Conservation (phyloP, 2,329 filamentous ascomycete species). For the Aspergillus sp. region DNA sequence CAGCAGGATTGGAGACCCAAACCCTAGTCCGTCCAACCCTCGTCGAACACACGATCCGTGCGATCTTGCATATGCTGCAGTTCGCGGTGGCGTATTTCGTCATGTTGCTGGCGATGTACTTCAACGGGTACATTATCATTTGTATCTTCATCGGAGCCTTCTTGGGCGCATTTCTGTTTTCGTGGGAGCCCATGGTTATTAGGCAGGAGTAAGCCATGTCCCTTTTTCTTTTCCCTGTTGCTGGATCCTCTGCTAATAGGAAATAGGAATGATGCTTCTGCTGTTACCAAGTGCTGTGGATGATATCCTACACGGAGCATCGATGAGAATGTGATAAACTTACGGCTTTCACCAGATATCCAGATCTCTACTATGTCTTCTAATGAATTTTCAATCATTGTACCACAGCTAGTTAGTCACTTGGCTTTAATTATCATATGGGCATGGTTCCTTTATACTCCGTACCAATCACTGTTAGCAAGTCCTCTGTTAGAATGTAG, state of each 20-base stretch:
- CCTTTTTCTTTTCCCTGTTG: not conserved
- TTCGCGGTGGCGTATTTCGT: constrained; percentile 71
- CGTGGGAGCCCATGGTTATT: constrained; percentile 49
- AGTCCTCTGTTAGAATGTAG: too few relatives aligned
- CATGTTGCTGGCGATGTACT: constrained; percentile 62
- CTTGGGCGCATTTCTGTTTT: constrained; percentile 63
- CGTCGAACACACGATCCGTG: constrained; percentile 58
- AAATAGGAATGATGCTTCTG: constrained; percentile 15
- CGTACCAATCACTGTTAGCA: too few relatives aligned
- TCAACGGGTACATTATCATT: constrained; percentile 68
- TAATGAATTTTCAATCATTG: too few relatives aligned
- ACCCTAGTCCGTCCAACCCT: constrained; percentile 47
- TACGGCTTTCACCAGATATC: too few relatives aligned
- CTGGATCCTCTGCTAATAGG: not conserved
- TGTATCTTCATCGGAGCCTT: constrained; percentile 71
- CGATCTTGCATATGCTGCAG: constrained; percentile 59
- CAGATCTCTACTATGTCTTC: too few relatives aligned
- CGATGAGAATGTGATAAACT: too few relatives aligned
- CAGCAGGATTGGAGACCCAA: constrained; percentile 8
- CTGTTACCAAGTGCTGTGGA: constrained; percentile 19
- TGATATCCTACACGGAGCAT: constrained; percentile 2
- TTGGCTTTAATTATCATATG: too few relatives aligned
- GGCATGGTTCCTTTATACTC: too few relatives aligned
- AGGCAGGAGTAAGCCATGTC: constrained; percentile 12
- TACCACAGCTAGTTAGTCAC: too few relatives aligned